Evolutionary conservation across 2,329 filamentous ascomycete genomes (phyloP).

Genomic region (Aureobasidium sp.): DNA sequence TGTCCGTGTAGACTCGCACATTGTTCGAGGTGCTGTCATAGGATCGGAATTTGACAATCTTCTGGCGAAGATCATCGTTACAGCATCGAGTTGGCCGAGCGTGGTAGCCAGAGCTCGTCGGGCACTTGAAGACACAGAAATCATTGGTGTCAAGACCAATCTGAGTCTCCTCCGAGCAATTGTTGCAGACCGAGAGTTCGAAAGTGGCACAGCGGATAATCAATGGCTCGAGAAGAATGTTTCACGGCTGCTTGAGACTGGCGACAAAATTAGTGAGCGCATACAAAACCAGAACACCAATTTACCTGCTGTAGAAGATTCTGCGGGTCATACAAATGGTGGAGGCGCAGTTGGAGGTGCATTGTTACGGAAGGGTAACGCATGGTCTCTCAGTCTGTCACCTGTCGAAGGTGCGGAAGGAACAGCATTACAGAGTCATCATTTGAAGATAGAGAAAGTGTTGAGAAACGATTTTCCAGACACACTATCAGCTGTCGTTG

Average conservation of each 20-base stretch:
- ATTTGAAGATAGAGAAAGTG: constrained; percentile 48
- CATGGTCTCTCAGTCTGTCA: constrained; percentile 48
- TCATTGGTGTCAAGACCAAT: constrained; percentile 55
- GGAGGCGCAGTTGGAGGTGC: background rate
- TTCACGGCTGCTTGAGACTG: constrained; percentile 28
- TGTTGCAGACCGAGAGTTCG: constrained; percentile 45
- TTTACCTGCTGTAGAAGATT: background rate
- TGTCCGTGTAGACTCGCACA: constrained; percentile 50
- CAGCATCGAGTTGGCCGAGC: constrained; percentile 46
- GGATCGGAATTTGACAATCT: constrained; percentile 53
- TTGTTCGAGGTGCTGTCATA: constrained; percentile 41
- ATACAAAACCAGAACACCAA: background rate
- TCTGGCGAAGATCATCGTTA: constrained; percentile 53
- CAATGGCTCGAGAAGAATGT: constrained; percentile 52
- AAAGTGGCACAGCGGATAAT: constrained; percentile 43
- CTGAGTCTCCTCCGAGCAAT: constrained; percentile 49
- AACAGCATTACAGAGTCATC: constrained; percentile 33
- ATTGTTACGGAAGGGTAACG: constrained; percentile 52
- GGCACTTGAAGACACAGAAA: constrained; percentile 48
- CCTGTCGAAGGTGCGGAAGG: background rate
- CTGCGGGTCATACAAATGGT: background rate
- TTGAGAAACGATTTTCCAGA: constrained; percentile 55
- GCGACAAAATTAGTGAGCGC: background rate
- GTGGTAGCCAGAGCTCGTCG: constrained; percentile 47
- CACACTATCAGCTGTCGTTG: constrained; percentile 46